Conservation (phyloP, 2,329 filamentous ascomycete genomes). For the Cercospora sp. region DNA sequence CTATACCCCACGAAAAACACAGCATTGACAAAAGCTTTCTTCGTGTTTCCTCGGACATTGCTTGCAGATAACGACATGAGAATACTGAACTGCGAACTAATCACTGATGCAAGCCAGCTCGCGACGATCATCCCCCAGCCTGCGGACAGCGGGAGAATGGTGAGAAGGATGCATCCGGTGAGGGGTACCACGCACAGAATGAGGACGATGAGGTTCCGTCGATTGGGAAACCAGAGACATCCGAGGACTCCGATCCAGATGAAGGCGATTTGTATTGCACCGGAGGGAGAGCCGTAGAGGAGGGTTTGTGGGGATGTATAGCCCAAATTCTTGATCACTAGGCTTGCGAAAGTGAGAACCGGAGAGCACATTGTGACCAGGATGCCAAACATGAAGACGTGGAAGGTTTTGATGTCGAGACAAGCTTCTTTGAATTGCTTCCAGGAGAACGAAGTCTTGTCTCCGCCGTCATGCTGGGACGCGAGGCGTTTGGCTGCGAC, state of each 20-base stretch:
- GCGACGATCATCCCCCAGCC: slow-evolving; percentile 53
- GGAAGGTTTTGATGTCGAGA: slow-evolving; percentile 48
- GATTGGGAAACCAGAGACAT: slow-evolving; percentile 44
- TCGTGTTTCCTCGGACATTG: slow-evolving; percentile 56
- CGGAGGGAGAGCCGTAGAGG: slow-evolving; percentile 51
- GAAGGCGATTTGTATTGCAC: slow-evolving; percentile 49
- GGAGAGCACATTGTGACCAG: slow-evolving; percentile 51
- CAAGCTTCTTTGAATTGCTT: slow-evolving; percentile 49
- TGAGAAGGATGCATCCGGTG: slow-evolving; percentile 48
- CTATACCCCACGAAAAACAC: slow-evolving; percentile 56
- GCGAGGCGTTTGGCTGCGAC: slow-evolving; percentile 44
- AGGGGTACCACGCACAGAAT: slow-evolving; percentile 46
- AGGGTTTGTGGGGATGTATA: slow-evolving; percentile 50
- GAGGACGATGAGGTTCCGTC: slow-evolving; percentile 45
- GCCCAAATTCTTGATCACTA: slow-evolving; percentile 52
- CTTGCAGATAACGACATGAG: slow-evolving; percentile 49
- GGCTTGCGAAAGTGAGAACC: slow-evolving; percentile 51
- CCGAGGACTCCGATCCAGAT: slow-evolving; percentile 50
- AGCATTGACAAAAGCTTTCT: slow-evolving; percentile 49
- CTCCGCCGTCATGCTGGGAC: slow-evolving; percentile 43
- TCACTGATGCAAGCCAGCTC: slow-evolving; percentile 51
- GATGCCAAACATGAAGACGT: slow-evolving; percentile 50
- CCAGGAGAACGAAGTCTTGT: slow-evolving; percentile 48
- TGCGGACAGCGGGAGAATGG: slow-evolving; percentile 43
- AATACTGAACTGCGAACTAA: slow-evolving; percentile 46